Base-by-base conservation (phyloP, 2,329 filamentous ascomycete genomes). In the Microdochium bolleyi region DNA sequence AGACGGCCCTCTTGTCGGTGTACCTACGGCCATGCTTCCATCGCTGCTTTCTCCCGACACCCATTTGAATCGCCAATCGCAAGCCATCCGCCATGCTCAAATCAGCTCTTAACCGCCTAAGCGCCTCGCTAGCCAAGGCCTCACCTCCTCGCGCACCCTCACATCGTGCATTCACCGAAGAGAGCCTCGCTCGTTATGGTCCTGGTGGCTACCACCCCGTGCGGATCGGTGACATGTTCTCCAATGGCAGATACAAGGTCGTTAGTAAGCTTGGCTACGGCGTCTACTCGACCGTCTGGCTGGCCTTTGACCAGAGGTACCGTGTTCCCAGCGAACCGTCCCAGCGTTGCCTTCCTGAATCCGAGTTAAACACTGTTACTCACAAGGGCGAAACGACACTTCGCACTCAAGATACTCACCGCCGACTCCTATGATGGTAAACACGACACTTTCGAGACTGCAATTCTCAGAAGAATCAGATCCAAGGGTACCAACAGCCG, bases 341-440 rank as follows among this genome's bases (percentile, higher is more conserved):
- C 51, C 2, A 52, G 49, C 27, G 14, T 16, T 16, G 49, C 24
- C 3, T n/a, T n/a, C n/a, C n/a, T n/a, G n/a, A n/a, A n/a, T n/a
- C n/a, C n/a, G n/a, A 37, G 54, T 32, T 53, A 51, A 37, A 51
- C 51, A 37, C 5, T n/a, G 13, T 34, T 24, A 48, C 21, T 34
- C 49, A 46, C 11, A 53, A 48, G 22, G 21, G 44, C 5, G 5
- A 55, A 54, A 38, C 54, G 48, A 48, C 61, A 66, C 41, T 56
- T 62, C n/a, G 65, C 63, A 0, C 44, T 67, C 11, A 67, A 67
- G 48, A 54, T 66, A 8, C 60, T 65, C 21, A 56, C 56, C 3
- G 55, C 64, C 2, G 56, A 61, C 8, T 52, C 52, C 8, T 59
- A 37, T 14, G 52, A 44, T 2, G 32, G 51, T 11, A 27, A 9